Conservation (phyloP, 163 green algal species). For the Scenedesmus sp. region DNA sequence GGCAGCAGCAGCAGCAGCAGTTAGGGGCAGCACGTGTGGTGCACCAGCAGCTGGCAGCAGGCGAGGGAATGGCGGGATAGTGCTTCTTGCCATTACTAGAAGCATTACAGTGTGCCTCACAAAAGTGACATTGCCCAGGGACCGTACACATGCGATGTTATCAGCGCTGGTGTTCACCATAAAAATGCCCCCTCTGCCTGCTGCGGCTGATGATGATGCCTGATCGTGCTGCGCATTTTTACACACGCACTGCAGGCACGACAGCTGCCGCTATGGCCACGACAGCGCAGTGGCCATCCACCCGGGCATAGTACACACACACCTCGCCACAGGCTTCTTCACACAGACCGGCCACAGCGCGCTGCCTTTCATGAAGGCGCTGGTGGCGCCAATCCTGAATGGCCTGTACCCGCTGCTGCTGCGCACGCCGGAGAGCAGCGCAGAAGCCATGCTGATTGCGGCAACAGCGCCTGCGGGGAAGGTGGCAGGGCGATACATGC, state of each 20-base stretch:
- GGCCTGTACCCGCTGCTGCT: slow-evolving; percentile 44
- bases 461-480: background rate
- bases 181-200: background rate
- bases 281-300: slow-evolving; percentile 69
- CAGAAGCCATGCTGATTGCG: slow-evolving; percentile 39
- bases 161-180: no score
- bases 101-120: no score
- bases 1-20: background rate
- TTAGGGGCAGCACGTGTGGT: no score
- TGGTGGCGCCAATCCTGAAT: background rate
- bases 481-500: slow-evolving; percentile 43
- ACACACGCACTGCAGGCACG: slow-evolving; percentile 15
- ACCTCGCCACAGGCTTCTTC: slow-evolving; percentile 67
- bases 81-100: no score
- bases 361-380: slow-evolving; percentile 25
- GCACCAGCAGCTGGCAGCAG: background rate
- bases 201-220: background rate
- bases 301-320: slow-evolving; percentile 67
- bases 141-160: no score
- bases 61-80: background rate
- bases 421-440: slow-evolving; percentile 39
- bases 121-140: no score
- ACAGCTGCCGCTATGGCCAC: slow-evolving; percentile 22
- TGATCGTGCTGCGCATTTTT: background rate
- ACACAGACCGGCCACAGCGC: slow-evolving; percentile 20